Percentiles rank a stretch among this genome's conserved stretches.
Conservation (phyloP, 352 stramenopile genomes). For the Thraustochytrium sp. region DNA sequence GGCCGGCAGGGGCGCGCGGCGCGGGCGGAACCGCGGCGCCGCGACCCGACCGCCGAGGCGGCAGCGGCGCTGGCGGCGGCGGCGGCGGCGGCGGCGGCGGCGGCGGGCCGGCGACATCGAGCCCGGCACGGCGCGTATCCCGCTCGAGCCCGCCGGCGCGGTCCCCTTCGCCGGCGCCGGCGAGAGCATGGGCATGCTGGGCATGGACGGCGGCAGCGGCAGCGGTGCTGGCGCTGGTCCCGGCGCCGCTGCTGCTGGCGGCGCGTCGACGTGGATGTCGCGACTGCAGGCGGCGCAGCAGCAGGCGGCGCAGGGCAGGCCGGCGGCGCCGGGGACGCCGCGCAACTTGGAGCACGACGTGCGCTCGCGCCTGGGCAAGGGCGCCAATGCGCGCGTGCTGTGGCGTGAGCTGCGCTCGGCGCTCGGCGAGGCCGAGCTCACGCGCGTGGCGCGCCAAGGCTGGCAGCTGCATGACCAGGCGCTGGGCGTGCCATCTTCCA, state of each 20-base stretch:
- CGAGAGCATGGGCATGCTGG: too few species aligned
- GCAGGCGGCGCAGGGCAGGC: background rate
- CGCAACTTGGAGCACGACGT: background rate
- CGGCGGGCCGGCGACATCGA: too few species aligned
- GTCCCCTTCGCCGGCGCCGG: too few species aligned
- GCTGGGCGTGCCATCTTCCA: background rate
- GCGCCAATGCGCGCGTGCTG: background rate
- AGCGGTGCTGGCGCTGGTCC: background rate
- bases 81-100: too few species aligned
- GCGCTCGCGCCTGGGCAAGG: background rate
- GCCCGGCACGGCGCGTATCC: too few species aligned
- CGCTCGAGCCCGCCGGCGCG: too few species aligned
- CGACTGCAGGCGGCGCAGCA: constrained; percentile 8
- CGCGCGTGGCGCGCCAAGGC: background rate
- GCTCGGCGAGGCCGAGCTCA: background rate
- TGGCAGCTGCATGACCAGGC: background rate
- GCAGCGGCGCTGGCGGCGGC: too few species aligned
- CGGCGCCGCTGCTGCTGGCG: too few species aligned
- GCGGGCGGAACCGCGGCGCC: too few species aligned
- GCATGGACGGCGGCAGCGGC: background rate
- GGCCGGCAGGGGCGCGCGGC: too few species aligned
- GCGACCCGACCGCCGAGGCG: too few species aligned
- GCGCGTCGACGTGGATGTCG: background rate
- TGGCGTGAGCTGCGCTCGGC: background rate
- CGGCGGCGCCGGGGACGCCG: background rate